A percentile compares a stretch with the other conserved stretches of the same genome.
phyloP scores from a whole-genome alignment of 768 basidiomycete genomes.

The Rhodotorula kratochvilovae region DNA sequence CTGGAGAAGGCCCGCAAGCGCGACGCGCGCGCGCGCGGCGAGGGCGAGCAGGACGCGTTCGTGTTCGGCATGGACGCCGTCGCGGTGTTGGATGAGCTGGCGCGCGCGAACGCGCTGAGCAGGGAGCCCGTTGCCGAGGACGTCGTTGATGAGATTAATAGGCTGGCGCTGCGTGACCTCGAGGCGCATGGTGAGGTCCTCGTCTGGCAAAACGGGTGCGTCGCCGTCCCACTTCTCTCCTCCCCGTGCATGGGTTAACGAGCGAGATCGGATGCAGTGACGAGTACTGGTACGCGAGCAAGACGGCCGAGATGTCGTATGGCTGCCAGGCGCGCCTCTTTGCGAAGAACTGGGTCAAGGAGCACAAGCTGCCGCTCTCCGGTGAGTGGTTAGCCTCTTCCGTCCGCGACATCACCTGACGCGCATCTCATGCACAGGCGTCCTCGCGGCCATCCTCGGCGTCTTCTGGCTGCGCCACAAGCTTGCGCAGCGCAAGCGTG shows the following conservation, averaged over 20 bases:
- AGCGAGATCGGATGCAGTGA: background rate
- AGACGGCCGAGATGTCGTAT: conserved; percentile 47
- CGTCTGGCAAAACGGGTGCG: conserved; percentile 46
- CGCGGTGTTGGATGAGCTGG: conserved; percentile 13
- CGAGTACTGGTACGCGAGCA: conserved; percentile 47
- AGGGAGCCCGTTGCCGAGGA: conserved; percentile 44
- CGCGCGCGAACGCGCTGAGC: conserved; percentile 29
- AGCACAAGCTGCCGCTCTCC: conserved; percentile 46
- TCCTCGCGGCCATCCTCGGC: background rate
- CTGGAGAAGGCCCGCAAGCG: conserved; percentile 37
- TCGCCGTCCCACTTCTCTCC: conserved; percentile 11
- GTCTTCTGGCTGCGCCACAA: conserved; percentile 1
- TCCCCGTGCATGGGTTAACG: background rate
- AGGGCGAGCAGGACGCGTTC: conserved; percentile 8
- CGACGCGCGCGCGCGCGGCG: conserved; percentile 12
- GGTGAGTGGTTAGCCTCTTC: conserved; percentile 38
- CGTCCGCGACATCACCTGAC: too few species aligned
- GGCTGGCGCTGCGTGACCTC: conserved; percentile 47
- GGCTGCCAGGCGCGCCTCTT: conserved; percentile 47
- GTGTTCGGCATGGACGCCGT: conserved; percentile 24
- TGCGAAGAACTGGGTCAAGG: conserved; percentile 41
- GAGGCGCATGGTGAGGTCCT: conserved; percentile 48
- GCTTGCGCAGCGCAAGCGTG: conserved; percentile 8
- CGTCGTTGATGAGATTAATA: conserved; percentile 44
- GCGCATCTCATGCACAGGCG: background rate